Percentiles rank a stretch among this genome's conserved stretches.
Evolutionary conservation across 805 yeast genomes (phyloP).

Genomic region (Kuraishia molischiana): DNA sequence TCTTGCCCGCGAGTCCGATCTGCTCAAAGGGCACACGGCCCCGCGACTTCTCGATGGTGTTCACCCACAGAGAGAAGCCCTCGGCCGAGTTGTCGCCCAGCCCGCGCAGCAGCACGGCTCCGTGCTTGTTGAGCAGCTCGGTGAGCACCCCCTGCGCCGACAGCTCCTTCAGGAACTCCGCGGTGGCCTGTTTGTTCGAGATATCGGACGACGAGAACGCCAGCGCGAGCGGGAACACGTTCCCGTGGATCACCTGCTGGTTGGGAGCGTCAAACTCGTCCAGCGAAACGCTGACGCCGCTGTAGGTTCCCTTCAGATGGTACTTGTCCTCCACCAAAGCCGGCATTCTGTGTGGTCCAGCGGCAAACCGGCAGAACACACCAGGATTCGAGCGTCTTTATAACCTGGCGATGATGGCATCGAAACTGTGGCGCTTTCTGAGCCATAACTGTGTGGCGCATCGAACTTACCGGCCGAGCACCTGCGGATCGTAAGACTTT

Average conservation of each 20-base stretch:
- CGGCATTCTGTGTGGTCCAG: too few species aligned
- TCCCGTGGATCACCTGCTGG: not conserved
- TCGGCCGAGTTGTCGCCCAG: conserved; percentile 13
- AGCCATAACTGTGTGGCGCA: too few species aligned
- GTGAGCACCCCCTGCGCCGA: conserved; percentile 15
- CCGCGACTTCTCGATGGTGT: conserved; percentile 12
- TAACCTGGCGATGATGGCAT: too few species aligned
- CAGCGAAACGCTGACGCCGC: not conserved
- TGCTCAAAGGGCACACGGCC: conserved; percentile 17
- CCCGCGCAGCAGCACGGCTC: conserved; percentile 20
- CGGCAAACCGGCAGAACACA: too few species aligned
- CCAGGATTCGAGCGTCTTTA: too few species aligned
- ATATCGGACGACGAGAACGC: not conserved
- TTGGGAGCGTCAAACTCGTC: not conserved
- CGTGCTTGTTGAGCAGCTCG: conserved; percentile 14
- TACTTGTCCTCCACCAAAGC: too few species aligned
- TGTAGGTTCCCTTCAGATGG: too few species aligned
- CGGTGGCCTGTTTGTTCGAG: conserved; percentile 1
- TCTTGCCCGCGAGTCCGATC: conserved; percentile 18
- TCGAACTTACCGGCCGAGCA: too few species aligned
- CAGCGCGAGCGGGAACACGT: not conserved
- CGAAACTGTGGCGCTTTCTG: too few species aligned
- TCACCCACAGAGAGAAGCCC: conserved; percentile 10
- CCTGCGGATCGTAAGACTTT: too few species aligned
- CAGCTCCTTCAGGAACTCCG: conserved; percentile 6